A percentile compares a stretch with the other conserved stretches of the same genome.
These are phyloP conservation scores for Marchantia polymorpha DNA, from an alignment of 225 moss, liverwort and hornwort species.

Conservation along the genomic window DNA sequence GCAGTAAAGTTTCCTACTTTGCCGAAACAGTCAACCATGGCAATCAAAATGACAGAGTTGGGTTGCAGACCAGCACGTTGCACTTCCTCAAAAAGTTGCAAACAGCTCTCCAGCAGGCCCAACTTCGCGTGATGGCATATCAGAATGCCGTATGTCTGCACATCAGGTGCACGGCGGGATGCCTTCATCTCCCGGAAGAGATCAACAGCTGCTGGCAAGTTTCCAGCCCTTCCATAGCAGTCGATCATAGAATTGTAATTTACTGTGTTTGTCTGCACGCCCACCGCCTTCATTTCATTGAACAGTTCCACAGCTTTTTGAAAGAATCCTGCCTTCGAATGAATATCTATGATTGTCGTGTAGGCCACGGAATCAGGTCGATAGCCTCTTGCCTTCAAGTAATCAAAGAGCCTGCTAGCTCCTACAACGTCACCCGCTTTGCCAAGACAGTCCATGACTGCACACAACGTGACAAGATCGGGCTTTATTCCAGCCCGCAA, in stretches of 20 bases:
- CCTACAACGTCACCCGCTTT: slow-evolving; percentile 41
- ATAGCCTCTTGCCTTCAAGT: slow-evolving; percentile 34
- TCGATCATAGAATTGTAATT: slow-evolving; percentile 39
- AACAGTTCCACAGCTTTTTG: slow-evolving; percentile 31
- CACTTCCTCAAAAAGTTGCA: slow-evolving; percentile 31
- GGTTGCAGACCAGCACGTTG: slow-evolving; percentile 35
- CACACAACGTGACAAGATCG: slow-evolving; percentile 42
- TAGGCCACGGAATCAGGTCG: slow-evolving; percentile 34
- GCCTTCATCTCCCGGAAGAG: slow-evolving; percentile 37
- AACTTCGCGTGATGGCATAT: slow-evolving; percentile 36
- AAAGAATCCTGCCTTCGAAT: slow-evolving; percentile 33
- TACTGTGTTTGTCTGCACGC: slow-evolving; percentile 25
- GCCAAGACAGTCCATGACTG: slow-evolving; percentile 40
- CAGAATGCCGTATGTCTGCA: slow-evolving; percentile 36
- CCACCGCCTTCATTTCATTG: slow-evolving; percentile 30
- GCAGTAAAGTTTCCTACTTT: slow-evolving; percentile 34
- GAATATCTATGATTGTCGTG: slow-evolving; percentile 34
- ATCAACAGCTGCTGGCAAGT: slow-evolving; percentile 30
- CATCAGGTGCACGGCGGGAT: slow-evolving; percentile 25
- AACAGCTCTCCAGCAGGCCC: slow-evolving; percentile 27
- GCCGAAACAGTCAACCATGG: slow-evolving; percentile 37
- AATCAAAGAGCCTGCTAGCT: slow-evolving; percentile 32
- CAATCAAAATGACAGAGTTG: slow-evolving; percentile 31
- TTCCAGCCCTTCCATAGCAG: slow-evolving; percentile 37
- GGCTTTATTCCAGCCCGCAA: slow-evolving; percentile 29